Base-by-base conservation (phyloP, 805 yeast genomes). In the Yamadazyma phyllophila region DNA sequence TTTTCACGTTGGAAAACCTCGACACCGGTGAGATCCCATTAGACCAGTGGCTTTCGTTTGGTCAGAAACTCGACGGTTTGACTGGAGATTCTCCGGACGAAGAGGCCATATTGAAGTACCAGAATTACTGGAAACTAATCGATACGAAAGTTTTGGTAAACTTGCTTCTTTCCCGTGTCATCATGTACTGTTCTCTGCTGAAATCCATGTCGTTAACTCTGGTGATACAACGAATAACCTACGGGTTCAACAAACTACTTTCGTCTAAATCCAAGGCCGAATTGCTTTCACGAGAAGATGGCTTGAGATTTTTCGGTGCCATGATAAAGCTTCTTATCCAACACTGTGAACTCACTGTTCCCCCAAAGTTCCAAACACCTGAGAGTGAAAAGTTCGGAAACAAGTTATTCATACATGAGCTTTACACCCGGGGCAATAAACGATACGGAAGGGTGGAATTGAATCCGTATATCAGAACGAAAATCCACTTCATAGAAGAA, bases 381-480 rank as follows among this genome's bases (percentile, higher is more conserved):
- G 36, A 12, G 39, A 26, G 24, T 17, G 51, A 15, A 37, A 41
- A 29, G 40, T 45, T 20, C 48, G 30, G 26, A 6, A 31, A 33
- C n/a, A 29, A 43, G 12, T 26, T 48, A 12, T 48, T 51, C 27
- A 16, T 44, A 14, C 51, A 48, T 36, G 30, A 44, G 14, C 50
- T 40, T n/a, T 9, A 20, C n/a, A 31, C n/a, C 12, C 35, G 34
- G 13, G 32, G 31, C 9, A 26, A 12, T n/a, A 43, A 39, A 44
- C 13, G n/a, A 7, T 24, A 37, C 10, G 69, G 69, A 1, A 43
- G 49, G 4, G 47, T 65, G 15, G 48, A 44, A 15, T 41, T 61
- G 10, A 62, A 66, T 37, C 68, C 67, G 2, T 60, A 41, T 39
- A 45, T 61, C 5, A 34, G 42, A 15, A 47, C 53, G 3, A 43